These are phyloP conservation scores for Eimeria falciformis DNA, from an alignment of 169 alveolate genomes.

Conservation along the genomic window DNA sequence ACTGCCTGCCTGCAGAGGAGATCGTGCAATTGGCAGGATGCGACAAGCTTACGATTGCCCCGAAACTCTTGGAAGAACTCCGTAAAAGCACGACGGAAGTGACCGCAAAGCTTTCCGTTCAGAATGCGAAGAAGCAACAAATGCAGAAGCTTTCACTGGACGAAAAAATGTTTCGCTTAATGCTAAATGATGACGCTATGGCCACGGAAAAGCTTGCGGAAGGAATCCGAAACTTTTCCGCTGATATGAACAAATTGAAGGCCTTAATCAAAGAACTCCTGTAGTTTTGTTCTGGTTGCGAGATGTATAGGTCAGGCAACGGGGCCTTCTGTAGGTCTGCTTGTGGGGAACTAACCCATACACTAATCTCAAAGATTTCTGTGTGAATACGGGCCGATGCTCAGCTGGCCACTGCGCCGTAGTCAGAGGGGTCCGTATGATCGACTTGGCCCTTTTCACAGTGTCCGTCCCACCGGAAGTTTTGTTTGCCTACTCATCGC, in stretches of 20 bases:
- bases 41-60: conserved; percentile 90
- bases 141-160: conserved; percentile 71
- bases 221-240: conserved; percentile 88
- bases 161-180: conserved; percentile 83
- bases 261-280: conserved; percentile 74
- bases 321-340: too few relatives aligned
- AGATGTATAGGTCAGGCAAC: too few relatives aligned
- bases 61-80: conserved; percentile 86
- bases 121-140: not conserved
- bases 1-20: conserved; percentile 81
- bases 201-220: conserved; percentile 90
- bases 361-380: too few relatives aligned
- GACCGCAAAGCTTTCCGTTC: conserved; percentile 54
- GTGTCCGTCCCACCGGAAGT: too few relatives aligned
- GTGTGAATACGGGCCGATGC: too few relatives aligned
- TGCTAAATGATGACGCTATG: conserved; percentile 86
- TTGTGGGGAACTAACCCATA: too few relatives aligned
- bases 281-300: not conserved
- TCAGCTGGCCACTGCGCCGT: too few relatives aligned
- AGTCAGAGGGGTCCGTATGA: too few relatives aligned
- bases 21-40: conserved; percentile 88
- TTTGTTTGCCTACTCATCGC: too few relatives aligned
- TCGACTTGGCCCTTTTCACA: too few relatives aligned
- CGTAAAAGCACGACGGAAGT: conserved; percentile 3
- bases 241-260: conserved; percentile 83